Evolutionary conservation across 495 filamentous ascomycete species (phyloP), one percentile per base, ranked within the genome.

Genomic region (Xylaria castorea): DNA sequence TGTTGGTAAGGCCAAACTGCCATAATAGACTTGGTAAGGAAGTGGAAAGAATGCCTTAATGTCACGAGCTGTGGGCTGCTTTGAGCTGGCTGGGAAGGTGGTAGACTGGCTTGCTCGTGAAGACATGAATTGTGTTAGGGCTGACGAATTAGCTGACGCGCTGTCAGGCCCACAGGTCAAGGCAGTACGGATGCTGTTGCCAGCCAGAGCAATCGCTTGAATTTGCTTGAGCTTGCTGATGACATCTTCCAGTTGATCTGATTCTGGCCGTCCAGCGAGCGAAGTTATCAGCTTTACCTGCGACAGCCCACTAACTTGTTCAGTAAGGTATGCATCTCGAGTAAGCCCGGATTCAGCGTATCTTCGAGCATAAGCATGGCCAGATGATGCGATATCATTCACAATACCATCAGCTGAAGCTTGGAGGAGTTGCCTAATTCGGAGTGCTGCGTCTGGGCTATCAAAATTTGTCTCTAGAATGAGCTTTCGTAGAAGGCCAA

Each of bases 1-100:
- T 3, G 96, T 97, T 34, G 93, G 91, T 42, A 95, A 82, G 36
- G 93, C 91, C 46, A 94, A 86, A 18, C 90, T 91, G 7, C 95
- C 91, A 80, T 98, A 98, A 77, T 95, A 97, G 64, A 99, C 96
- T 80, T 99, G 96, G 81, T 97, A 99, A 1, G 96, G 96, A 32
- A 99, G 88, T 5, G 95, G 91, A 79, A 96, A 99, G 86, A 98
- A 97, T 0, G 92, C 89, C 77, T 93, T 96, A 61, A 89, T 82
- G 80, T 86, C 81, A 73, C 79, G 73, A 1, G 81, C 65, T 44
- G 83, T 73, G 12, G 75, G 48, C 60, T 83, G 79, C 5, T 74
- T 75, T 30, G 72, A 74, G 22, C 80, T 69, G 32, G 75, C 73
- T 1, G 79, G 79, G 71, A 83, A 83, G 27, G 81, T 81, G 27